A percentile compares a stretch with the other conserved stretches of the same genome.
Conservation (phyloP, 768 basidiomycete species). For the Suillus subalutaceus region DNA sequence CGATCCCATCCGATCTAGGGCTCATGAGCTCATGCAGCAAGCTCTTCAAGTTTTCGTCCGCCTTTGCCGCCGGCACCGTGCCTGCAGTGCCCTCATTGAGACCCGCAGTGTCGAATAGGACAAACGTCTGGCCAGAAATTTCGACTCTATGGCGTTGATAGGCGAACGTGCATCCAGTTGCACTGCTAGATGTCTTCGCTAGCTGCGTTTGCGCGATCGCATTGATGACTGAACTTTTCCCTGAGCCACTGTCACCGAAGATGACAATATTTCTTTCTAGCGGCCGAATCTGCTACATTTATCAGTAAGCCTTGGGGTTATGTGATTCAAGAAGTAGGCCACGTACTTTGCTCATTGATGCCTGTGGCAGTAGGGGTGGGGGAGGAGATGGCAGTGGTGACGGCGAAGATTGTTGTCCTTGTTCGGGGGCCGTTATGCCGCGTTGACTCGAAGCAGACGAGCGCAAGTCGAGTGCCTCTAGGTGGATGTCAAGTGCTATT, state of each 20-base stretch:
- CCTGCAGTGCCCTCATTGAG: constrained; percentile 33
- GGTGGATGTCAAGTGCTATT: background rate
- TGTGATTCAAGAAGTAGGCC: background rate
- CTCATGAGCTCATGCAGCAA: constrained; percentile 22
- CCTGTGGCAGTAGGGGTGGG: background rate
- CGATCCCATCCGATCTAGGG: constrained; percentile 12
- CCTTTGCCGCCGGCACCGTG: constrained; percentile 12
- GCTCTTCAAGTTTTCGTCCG: constrained; percentile 23
- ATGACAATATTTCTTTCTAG: constrained; percentile 1
- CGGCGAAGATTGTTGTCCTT: background rate
- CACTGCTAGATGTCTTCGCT: background rate
- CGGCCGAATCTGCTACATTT: background rate
- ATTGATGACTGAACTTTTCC: constrained; percentile 1
- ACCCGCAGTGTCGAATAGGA: constrained; percentile 42
- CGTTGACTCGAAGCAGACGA: background rate
- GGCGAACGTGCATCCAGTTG: constrained; percentile 22
- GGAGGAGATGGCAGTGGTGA: background rate
- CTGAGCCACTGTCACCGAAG: background rate
- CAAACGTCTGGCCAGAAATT: constrained; percentile 7
- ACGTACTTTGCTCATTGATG: background rate
- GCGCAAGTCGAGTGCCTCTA: background rate
- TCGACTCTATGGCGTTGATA: constrained; percentile 6
- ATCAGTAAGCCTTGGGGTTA: background rate
- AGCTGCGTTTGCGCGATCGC: background rate
- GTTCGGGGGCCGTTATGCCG: background rate